Conservation (phyloP, 2,329 filamentous ascomycete genomes). For the Paracamarosporium sp. region DNA sequence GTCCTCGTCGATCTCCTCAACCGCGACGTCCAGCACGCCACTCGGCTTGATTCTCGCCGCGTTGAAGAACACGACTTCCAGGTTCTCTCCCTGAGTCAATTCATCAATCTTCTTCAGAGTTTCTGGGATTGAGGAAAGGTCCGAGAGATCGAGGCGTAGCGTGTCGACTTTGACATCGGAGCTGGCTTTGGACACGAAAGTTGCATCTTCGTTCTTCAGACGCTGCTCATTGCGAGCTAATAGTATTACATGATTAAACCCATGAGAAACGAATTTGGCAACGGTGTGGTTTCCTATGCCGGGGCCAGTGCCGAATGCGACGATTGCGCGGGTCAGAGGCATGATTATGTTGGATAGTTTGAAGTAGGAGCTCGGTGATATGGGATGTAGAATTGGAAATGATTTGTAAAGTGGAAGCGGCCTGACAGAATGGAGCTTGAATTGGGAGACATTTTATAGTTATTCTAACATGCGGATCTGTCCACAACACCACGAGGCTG, state of each 20-base stretch:
- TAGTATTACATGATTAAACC: constrained; percentile 57
- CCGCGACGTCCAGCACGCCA: constrained; percentile 49
- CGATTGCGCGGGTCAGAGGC: constrained; percentile 29
- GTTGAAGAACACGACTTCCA: constrained; percentile 61
- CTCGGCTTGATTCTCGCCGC: constrained; percentile 57
- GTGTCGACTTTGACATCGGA: constrained; percentile 48
- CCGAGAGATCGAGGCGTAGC: constrained; percentile 53
- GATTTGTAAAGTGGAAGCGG: neutral
- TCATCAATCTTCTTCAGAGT: constrained; percentile 52
- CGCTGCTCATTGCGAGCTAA: constrained; percentile 53
- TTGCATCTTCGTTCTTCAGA: constrained; percentile 46
- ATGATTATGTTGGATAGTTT: neutral
- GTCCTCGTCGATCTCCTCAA: constrained; percentile 57
- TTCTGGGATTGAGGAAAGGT: constrained; percentile 46
- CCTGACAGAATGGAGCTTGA: neutral
- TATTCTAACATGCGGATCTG: neutral
- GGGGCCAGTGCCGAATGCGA: constrained; percentile 57
- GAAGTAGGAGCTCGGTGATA: neutral
- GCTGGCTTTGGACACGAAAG: constrained; percentile 39
- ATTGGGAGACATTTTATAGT: neutral
- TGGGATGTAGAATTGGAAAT: neutral
- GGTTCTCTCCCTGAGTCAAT: constrained; percentile 34
- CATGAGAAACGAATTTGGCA: constrained; percentile 50
- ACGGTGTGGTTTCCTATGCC: constrained; percentile 56
- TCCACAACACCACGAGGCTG: neutral